Conservation (phyloP, 768 basidiomycete genomes). For the Serendipita sp. region DNA sequence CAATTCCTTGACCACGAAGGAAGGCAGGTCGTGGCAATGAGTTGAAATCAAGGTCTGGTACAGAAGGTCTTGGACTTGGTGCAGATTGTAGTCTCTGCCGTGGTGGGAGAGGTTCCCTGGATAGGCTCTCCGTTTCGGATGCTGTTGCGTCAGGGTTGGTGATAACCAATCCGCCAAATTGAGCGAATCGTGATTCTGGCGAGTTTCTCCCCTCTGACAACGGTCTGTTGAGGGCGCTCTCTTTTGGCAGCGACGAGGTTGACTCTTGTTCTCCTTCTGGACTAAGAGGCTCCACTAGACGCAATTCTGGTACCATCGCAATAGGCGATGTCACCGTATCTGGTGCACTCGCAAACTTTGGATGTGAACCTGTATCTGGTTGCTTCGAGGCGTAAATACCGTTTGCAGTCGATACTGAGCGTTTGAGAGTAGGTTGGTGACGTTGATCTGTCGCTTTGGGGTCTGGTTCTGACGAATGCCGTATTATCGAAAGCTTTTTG, state of each 20-base stretch:
- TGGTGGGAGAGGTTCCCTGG: not conserved
- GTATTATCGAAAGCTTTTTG: slow-evolving; percentile 2
- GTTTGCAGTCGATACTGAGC: not conserved
- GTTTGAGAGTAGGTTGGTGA: not conserved
- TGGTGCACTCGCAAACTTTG: not conserved
- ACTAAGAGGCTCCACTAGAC: not conserved
- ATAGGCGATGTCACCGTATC: not conserved
- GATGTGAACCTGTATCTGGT: not conserved
- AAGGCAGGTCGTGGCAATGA: not conserved
- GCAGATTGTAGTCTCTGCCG: not conserved
- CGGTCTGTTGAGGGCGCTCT: not conserved
- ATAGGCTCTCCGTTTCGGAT: slow-evolving; percentile 3
- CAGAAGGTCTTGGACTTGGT: not conserved
- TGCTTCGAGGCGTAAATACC: not conserved
- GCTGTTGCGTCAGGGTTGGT: slow-evolving; percentile 6
- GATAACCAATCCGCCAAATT: slow-evolving; percentile 6
- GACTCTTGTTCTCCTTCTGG: not conserved
- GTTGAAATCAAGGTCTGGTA: not conserved
- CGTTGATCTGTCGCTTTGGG: not conserved
- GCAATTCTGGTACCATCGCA: not conserved
- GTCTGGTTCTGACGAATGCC: not conserved
- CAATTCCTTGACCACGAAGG: not conserved
- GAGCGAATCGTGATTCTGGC: slow-evolving; percentile 4
- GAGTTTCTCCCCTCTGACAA: not conserved
- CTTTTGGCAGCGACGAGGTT: not conserved